These are phyloP conservation scores for Colletotrichum destructivum DNA, from an alignment of 2,329 filamentous ascomycete species.

Conservation along the genomic window DNA sequence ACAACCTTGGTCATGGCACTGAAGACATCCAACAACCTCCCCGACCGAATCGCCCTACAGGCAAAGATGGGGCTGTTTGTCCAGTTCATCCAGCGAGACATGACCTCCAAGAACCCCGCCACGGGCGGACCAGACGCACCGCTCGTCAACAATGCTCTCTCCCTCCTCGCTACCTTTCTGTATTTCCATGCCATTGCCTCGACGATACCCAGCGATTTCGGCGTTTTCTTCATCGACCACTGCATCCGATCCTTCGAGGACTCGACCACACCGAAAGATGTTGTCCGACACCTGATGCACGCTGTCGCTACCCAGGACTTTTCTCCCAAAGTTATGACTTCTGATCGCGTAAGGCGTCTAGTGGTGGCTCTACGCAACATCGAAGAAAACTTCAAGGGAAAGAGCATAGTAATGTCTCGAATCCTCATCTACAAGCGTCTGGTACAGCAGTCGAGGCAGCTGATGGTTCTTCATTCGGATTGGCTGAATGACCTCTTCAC, in stretches of 20 bases:
- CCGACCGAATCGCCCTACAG: conserved; percentile 79
- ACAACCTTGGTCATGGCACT: conserved; percentile 82
- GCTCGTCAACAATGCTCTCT: conserved; percentile 83
- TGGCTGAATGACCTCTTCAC: conserved; percentile 90
- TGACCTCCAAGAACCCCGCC: conserved; percentile 72
- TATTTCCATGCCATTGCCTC: conserved; percentile 80
- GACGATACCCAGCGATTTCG: conserved; percentile 83
- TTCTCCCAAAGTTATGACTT: conserved; percentile 79
- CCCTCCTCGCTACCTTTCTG: conserved; percentile 82
- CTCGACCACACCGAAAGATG: conserved; percentile 78
- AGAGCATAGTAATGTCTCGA: conserved; percentile 83
- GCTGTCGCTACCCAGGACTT: conserved; percentile 88
- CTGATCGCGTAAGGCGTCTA: conserved; percentile 78
- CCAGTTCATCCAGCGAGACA: conserved; percentile 88
- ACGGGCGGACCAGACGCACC: conserved; percentile 73
- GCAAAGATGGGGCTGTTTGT: conserved; percentile 83
- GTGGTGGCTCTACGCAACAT: conserved; percentile 80
- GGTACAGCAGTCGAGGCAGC: conserved; percentile 76
- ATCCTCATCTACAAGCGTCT: conserved; percentile 85
- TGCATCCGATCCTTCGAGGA: conserved; percentile 83
- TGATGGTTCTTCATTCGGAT: conserved; percentile 80
- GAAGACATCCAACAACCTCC: conserved; percentile 86
- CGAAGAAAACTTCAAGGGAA: conserved; percentile 81
- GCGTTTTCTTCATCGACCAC: conserved; percentile 84
- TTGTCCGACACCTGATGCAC: conserved; percentile 85